Percentiles rank a stretch among this genome's conserved stretches.
phyloP scores from a whole-genome alignment of 208 protist genomes.

The Leishmania tarentolae region DNA sequence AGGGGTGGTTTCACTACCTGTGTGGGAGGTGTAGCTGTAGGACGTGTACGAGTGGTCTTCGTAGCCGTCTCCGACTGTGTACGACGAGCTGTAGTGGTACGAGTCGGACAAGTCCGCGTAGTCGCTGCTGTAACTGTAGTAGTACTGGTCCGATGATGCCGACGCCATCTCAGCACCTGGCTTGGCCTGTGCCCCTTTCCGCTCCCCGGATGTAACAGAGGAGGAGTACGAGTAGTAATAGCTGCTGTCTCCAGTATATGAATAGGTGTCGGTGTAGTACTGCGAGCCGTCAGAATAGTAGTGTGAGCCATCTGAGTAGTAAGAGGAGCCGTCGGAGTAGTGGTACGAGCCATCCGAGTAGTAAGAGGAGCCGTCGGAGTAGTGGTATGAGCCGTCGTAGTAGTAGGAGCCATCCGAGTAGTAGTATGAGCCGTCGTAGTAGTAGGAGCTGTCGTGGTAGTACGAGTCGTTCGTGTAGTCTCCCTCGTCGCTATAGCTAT shows the following conservation, averaged over 20 bases:
- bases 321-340: slow-evolving; percentile 23
- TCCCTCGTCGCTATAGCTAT: slow-evolving; percentile 7
- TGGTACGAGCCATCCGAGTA: slow-evolving; percentile 11
- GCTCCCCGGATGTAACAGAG: background rate
- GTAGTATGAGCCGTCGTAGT: slow-evolving; percentile 20
- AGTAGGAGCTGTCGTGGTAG: slow-evolving; percentile 18
- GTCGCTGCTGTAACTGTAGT: slow-evolving; percentile 13
- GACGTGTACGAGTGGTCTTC: slow-evolving; percentile 3
- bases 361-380: slow-evolving; percentile 15
- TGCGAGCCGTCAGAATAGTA: slow-evolving; percentile 15
- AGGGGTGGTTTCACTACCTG: slow-evolving; percentile 13
- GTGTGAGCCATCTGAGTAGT: slow-evolving; percentile 12
- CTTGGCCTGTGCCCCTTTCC: background rate
- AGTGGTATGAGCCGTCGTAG: background rate
- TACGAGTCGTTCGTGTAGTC: slow-evolving; percentile 30
- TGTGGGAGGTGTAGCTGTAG: slow-evolving; percentile 25
- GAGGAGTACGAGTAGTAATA: slow-evolving; percentile 34
- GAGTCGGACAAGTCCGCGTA: slow-evolving; percentile 24
- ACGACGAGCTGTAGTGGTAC: slow-evolving; percentile 20
- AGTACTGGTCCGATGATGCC: slow-evolving; percentile 16
- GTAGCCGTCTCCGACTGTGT: slow-evolving; percentile 10
- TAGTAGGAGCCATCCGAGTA: slow-evolving; percentile 25
- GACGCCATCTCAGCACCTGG: background rate
- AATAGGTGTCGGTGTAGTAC: slow-evolving; percentile 2
- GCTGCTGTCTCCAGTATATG: slow-evolving; percentile 7